A percentile compares a stretch with the other conserved stretches of the same genome.
Evolutionary conservation across 2,329 filamentous ascomycete genomes (phyloP).

Genomic region (Exophiala mesophila): DNA sequence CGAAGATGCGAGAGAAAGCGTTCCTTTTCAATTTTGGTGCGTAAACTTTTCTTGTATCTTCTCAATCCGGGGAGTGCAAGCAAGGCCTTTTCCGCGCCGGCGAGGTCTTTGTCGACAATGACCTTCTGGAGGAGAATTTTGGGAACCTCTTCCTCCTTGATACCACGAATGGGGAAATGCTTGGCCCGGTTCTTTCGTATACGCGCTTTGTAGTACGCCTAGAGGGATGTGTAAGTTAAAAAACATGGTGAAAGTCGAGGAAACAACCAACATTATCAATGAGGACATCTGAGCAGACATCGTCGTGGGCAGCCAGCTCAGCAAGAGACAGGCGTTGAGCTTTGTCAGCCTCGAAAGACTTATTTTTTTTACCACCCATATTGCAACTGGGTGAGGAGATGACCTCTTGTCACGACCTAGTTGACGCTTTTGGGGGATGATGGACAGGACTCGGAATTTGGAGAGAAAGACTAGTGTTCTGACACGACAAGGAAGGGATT

Average conservation of each 20-base stretch:
- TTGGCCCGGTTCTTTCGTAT: constrained; percentile 90
- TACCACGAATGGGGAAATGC: constrained; percentile 76
- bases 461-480: too few relatives aligned
- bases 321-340: constrained; percentile 73
- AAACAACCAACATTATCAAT: constrained; percentile 76
- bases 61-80: constrained; percentile 68
- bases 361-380: constrained; percentile 23
- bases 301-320: constrained; percentile 88
- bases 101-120: constrained; percentile 67
- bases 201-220: constrained; percentile 95
- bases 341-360: constrained; percentile 19
- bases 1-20: constrained; percentile 82
- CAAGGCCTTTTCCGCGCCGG: constrained; percentile 66
- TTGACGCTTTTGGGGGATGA: too few relatives aligned
- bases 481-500: neutral
- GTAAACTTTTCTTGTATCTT: constrained; percentile 64
- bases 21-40: constrained; percentile 72
- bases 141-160: constrained; percentile 61
- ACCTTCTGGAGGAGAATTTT: constrained; percentile 60
- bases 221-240: constrained; percentile 10
- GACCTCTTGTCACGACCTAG: too few relatives aligned
- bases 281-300: constrained; percentile 89
- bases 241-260: constrained; percentile 9
- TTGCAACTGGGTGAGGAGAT: too few relatives aligned
- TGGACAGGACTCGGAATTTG: too few relatives aligned